These are phyloP conservation scores for Planoprotostelium fungivorum DNA, from an alignment of 78 protist species.

Conservation along the genomic window DNA sequence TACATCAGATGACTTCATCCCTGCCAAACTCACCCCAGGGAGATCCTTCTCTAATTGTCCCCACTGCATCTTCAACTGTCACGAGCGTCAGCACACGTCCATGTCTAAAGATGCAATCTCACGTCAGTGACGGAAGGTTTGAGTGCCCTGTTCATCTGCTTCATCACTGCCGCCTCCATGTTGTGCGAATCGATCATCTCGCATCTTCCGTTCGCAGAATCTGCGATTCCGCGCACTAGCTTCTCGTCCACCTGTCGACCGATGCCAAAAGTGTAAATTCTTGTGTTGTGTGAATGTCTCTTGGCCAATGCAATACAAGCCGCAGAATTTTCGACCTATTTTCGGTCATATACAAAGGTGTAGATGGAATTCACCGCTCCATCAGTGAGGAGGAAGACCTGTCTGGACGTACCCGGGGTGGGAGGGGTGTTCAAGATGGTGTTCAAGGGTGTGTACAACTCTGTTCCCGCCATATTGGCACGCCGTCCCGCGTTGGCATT, in stretches of 20 bases:
- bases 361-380: not conserved
- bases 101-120: too few species aligned
- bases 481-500: not conserved
- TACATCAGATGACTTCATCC: too few species aligned
- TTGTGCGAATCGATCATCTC: not conserved
- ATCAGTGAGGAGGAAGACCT: slow-evolving; percentile 25
- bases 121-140: too few species aligned
- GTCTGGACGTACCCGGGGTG: slow-evolving; percentile 29
- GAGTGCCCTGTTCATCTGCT: not conserved
- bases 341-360: too few species aligned
- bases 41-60: too few species aligned
- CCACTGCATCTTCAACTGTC: too few species aligned
- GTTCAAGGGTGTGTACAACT: slow-evolving; percentile 19
- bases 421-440: not conserved
- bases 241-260: not conserved
- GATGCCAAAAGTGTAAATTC: not conserved
- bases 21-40: too few species aligned
- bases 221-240: not conserved
- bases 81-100: too few species aligned
- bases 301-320: not conserved
- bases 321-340: too few species aligned
- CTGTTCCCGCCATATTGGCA: slow-evolving; percentile 44
- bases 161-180: not conserved
- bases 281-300: not conserved
- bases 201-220: not conserved